Conservation (phyloP, 1,139 yeast genomes). For the Geotrichum cucujoidarum region DNA sequence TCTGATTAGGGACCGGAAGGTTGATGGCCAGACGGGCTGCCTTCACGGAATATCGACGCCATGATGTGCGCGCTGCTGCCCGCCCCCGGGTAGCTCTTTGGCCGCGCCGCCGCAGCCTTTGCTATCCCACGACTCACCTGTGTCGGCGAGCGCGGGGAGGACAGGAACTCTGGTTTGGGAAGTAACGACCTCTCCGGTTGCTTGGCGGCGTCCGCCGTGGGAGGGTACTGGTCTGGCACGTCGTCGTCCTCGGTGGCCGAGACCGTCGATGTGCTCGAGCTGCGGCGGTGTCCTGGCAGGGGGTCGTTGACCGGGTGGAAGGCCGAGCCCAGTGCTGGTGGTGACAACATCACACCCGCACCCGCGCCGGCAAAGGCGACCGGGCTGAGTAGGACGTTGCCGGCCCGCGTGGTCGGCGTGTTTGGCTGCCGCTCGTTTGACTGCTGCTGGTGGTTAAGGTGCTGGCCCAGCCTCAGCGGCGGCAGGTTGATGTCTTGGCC, state of each 20-base stretch:
- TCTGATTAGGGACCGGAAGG: no score
- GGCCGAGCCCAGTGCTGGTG: background rate
- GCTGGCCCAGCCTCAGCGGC: background rate
- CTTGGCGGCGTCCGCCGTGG: background rate
- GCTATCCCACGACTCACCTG: no score
- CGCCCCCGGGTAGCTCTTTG: background rate
- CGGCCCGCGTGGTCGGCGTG: no score
- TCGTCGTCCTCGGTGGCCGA: background rate
- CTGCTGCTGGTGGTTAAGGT: background rate
- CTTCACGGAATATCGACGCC: no score
- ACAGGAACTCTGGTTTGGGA: background rate
- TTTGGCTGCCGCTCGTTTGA: no score
- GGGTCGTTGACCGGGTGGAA: background rate
- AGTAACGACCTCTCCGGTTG: background rate
- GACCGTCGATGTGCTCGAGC: background rate
- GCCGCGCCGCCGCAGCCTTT: background rate
- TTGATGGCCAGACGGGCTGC: no score
- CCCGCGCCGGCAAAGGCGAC: background rate
- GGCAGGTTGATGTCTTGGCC: background rate
- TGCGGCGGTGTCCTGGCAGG: background rate
- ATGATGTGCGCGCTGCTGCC: background rate
- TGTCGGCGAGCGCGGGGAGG: constrained; percentile 2
- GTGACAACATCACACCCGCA: background rate
- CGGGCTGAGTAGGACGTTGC: no score
- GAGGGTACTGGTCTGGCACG: background rate